Evolutionary conservation across 2,329 filamentous ascomycete species (phyloP).

Genomic region (Fusarium anthophilum): DNA sequence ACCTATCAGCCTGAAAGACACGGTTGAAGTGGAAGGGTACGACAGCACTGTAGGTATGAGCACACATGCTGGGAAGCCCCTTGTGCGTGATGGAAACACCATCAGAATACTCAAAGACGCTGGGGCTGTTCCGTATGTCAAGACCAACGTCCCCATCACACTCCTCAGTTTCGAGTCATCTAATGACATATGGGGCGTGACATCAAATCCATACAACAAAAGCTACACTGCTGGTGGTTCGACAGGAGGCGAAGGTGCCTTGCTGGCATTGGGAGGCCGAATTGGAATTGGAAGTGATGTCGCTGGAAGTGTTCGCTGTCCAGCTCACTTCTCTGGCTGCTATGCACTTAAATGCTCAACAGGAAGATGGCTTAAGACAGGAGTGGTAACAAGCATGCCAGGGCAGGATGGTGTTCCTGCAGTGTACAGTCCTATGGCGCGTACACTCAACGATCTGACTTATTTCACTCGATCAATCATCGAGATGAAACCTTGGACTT

Average conservation of each 20-base stretch:
- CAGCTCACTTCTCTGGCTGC: constrained; percentile 89
- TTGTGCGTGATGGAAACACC: constrained; percentile 73
- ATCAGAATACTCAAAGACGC: constrained; percentile 85
- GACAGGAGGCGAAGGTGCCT: constrained; percentile 84
- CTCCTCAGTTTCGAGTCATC: constrained; percentile 86
- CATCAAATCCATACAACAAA: constrained; percentile 83
- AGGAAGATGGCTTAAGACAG: constrained; percentile 88
- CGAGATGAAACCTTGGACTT: constrained; percentile 86
- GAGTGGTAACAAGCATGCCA: constrained; percentile 86
- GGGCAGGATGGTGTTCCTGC: constrained; percentile 91
- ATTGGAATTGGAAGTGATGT: constrained; percentile 94
- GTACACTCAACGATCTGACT: constrained; percentile 81
- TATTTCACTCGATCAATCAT: constrained; percentile 87
- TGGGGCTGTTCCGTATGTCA: constrained; percentile 89
- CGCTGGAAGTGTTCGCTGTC: constrained; percentile 85
- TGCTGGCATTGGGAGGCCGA: constrained; percentile 82
- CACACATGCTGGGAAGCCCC: constrained; percentile 73
- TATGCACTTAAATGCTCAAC: constrained; percentile 89
- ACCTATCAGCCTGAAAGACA: constrained; percentile 85
- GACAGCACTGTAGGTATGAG: constrained; percentile 87
- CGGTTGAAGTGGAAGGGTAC: constrained; percentile 82
- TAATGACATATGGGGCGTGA: constrained; percentile 81
- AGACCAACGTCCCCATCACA: constrained; percentile 89
- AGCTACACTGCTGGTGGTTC: constrained; percentile 89
- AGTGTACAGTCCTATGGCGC: constrained; percentile 92